phyloP scores from a whole-genome alignment of 2,329 filamentous ascomycete genomes.

The Corynespora cassiicola region DNA sequence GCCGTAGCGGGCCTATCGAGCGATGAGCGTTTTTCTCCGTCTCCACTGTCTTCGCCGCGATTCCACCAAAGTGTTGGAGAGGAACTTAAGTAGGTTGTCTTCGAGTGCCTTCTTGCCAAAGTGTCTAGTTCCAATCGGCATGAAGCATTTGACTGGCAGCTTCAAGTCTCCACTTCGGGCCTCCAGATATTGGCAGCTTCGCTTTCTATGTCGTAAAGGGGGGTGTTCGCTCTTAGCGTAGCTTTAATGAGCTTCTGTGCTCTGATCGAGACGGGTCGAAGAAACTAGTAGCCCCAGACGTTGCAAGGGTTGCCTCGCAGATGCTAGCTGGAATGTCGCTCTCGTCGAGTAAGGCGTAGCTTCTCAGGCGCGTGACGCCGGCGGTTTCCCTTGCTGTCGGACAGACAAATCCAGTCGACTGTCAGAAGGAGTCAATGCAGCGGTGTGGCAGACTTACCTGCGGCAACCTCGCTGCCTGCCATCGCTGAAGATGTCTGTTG shows the following conservation, averaged over 20 bases:
- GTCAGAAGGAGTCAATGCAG: not conserved
- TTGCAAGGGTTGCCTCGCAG: conserved; percentile 24
- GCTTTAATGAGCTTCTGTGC: conserved; percentile 50
- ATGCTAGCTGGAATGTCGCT: conserved; percentile 4
- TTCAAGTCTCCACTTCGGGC: conserved; percentile 5
- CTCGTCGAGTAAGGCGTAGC: conserved; percentile 11
- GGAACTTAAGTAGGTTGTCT: conserved; percentile 8
- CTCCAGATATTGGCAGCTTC: conserved; percentile 26
- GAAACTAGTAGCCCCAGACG: conserved; percentile 35
- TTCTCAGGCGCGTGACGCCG: conserved; percentile 47
- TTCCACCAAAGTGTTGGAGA: conserved; percentile 4
- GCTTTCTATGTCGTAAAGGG: conserved; percentile 46
- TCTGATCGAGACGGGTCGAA: conserved; percentile 47
- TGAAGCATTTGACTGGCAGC: conserved; percentile 11
- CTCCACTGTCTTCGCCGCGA: conserved; percentile 11
- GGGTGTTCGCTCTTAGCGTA: conserved; percentile 50
- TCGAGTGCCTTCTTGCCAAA: conserved; percentile 8
- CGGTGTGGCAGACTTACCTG: not conserved
- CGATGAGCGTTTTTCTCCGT: conserved; percentile 12
- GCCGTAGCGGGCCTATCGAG: conserved; percentile 1
- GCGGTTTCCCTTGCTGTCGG: conserved; percentile 57
- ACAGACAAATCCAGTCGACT: conserved; percentile 46
- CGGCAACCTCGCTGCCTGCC: conserved; percentile 1
- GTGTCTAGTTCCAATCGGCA: conserved; percentile 12
- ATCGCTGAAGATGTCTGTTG: not conserved